Evolutionary conservation across 2,329 filamentous ascomycete genomes (phyloP), one percentile per base, ranked within the genome.

Genomic region (Calycina herbarum): DNA sequence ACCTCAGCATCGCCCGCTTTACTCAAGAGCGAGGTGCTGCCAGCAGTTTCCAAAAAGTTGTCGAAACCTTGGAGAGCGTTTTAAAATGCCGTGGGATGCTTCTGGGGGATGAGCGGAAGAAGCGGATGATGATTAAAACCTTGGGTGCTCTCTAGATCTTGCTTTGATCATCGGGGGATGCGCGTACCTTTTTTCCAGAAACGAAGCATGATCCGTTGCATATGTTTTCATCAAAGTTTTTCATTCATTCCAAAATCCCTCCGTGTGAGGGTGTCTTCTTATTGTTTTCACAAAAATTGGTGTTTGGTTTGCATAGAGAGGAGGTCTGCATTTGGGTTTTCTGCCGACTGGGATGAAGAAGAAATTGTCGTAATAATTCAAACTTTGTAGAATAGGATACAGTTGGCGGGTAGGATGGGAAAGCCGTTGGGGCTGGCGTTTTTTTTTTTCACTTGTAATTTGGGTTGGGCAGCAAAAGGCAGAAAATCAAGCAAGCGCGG

Each of bases 1-100:
- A 89, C 58, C 84, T 97, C 63, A 91, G 90, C 76, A 88, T 97
- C 69, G 87, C 92, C 35, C 89, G 92, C 42, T 92, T 97, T 76
- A 94, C 91, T 1, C 94, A 97, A 75, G 93, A 95, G 75, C 89
- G 89, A 65, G 95, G 94, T n/a, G 94, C 94, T 1, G 93, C 92
- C 45, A 95, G 90, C 73, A 95, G 91, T 71, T 96, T 98, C 79
- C 86, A 92, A 76, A 89, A 87, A 74, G 91, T 97, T 10, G 86
- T 96, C 31, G 90, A 93, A 66, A 90, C 90, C 2, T 82, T 97
- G 72, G 85, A 89, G 70, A 82, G 85, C 24, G 85, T 92, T 17
- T 87, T 96, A 76, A 83, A 82, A 69, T 82, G 82, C 66, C 86
- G 89, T 33, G 82, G 83, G 31, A 80, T 94, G 71, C 79, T 96